Base-by-base conservation (phyloP, 495 filamentous ascomycete genomes). In the Lepidopterella palustris region DNA sequence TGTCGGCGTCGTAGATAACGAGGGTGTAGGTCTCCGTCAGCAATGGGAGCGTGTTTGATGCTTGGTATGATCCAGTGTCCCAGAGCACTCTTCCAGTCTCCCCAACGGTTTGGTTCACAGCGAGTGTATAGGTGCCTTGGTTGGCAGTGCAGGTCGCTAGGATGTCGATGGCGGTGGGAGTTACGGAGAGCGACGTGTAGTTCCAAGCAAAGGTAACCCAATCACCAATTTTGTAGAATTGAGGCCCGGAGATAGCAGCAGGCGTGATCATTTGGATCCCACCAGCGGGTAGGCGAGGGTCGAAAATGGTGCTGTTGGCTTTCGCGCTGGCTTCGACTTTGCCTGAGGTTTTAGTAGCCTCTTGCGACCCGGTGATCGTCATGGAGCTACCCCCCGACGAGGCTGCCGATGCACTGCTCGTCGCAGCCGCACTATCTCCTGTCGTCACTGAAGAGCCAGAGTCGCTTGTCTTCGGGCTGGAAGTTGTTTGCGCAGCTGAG, bases 191-290 rank as follows among this genome's bases (percentile, higher is more conserved):
- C 45, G 87, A 90, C 1, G 93, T 98, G 76, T 96, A 97, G 73
- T 97, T 97, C 92, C 92, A 98, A 0, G 76, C 85, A 72, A 92
- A 92, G 0, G 90, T 96, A 15, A 96, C 77, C 55, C 79, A 79
- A 35, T 97, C 85, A 18, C 87, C 88, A 69, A 97, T 87, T 73
- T 92, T 92, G 83, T 90, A 97, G 69, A 90, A 89, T 61, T 84
- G 83, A 4, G 82, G 75, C 6, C 83, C 80, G 4, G 77, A 78
- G 0, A 78, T 72, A 3, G 73, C 59, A 28, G 76, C 74, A 0
- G 93, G 93, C 1, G 84, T 91, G 42, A 90, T 73, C 89, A 97
- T 90, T n/a, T 81, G 77, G 27, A 96, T 80, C 57, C 84, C 84
- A 29, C 93, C 93, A 3, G 85, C 77, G 15, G 83, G 81, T 51